phyloP scores from a whole-genome alignment of 2,329 filamentous ascomycete genomes.

The Diaporthe ampelina region DNA sequence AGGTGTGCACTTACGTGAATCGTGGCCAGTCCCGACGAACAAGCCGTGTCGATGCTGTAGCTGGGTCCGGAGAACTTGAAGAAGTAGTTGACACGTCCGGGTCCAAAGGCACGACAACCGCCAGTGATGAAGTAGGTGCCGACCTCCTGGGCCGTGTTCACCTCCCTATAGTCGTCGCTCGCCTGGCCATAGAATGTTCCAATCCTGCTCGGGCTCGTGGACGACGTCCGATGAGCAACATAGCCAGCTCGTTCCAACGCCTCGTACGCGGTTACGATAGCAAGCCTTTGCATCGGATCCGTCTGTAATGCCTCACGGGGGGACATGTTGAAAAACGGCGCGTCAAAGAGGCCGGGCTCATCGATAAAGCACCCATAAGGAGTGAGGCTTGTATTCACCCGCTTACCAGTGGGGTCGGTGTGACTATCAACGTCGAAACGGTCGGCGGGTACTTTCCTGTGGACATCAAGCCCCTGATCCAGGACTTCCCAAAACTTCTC shows the following conservation, averaged over 20 bases:
- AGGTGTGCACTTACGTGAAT: slow-evolving; percentile 48
- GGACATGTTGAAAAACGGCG: slow-evolving; percentile 38
- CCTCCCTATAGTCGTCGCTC: slow-evolving; percentile 66
- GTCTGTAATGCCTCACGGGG: slow-evolving; percentile 31
- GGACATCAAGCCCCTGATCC: slow-evolving; percentile 46
- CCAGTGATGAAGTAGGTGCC: slow-evolving; percentile 44
- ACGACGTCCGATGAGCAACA: slow-evolving; percentile 42
- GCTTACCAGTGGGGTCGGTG: too few species aligned
- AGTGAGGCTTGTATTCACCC: too few species aligned
- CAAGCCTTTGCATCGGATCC: slow-evolving; percentile 30
- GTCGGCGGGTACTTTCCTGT: slow-evolving; percentile 31
- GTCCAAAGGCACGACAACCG: slow-evolving; percentile 48
- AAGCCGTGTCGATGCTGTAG: slow-evolving; percentile 55
- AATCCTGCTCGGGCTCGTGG: slow-evolving; percentile 58
- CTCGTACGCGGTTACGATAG: slow-evolving; percentile 27
- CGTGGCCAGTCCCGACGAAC: slow-evolving; percentile 53
- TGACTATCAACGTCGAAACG: slow-evolving; percentile 4
- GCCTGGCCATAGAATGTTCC: slow-evolving; percentile 71
- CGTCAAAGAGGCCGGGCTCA: slow-evolving; percentile 30
- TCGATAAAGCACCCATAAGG: too few species aligned
- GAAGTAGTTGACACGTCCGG: slow-evolving; percentile 54
- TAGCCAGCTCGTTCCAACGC: slow-evolving; percentile 60
- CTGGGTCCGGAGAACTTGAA: slow-evolving; percentile 52
- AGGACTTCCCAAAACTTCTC: slow-evolving; percentile 25
- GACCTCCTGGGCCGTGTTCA: slow-evolving; percentile 63